These are phyloP conservation scores for Pestalotiopsis fici DNA, from an alignment of 2,329 filamentous ascomycete species.

Conservation along the genomic window DNA sequence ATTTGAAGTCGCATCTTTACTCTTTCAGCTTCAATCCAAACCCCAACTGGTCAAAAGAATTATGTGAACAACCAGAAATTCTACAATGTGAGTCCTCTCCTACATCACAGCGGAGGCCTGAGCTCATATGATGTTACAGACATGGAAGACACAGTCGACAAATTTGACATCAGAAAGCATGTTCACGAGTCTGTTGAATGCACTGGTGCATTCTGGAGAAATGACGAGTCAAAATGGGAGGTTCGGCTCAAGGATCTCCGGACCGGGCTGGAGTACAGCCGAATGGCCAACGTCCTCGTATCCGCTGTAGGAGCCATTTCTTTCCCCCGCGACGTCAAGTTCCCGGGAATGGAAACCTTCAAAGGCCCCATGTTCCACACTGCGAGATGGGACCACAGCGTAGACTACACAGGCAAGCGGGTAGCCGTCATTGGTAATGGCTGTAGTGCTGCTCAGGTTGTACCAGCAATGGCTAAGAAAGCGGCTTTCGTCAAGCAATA, in stretches of 20 bases:
- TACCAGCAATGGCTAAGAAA: constrained; percentile 30
- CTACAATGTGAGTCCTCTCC: neutral
- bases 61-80: constrained; percentile 5
- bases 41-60: constrained; percentile 4
- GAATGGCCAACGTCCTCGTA: constrained; percentile 20
- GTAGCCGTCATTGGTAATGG: constrained; percentile 39
- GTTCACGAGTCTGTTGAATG: constrained; percentile 11
- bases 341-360: constrained; percentile 31
- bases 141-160: constrained; percentile 15
- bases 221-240: constrained; percentile 17
- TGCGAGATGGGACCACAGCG: constrained; percentile 32
- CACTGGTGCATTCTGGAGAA: constrained; percentile 22
- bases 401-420: constrained; percentile 27
- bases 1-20: constrained; percentile 28
- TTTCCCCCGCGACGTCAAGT: constrained; percentile 22
- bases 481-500: constrained; percentile 25
- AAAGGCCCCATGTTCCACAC: constrained; percentile 35
- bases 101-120: neutral
- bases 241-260: constrained; percentile 11
- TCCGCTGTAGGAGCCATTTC: constrained; percentile 28
- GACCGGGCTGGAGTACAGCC: constrained; percentile 16
- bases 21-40: constrained; percentile 5
- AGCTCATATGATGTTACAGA: neutral
- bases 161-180: constrained; percentile 14
- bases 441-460: constrained; percentile 35